Base-by-base conservation (phyloP, 163 green algal species). In the Chlamydomonas reinhardtii region DNA sequence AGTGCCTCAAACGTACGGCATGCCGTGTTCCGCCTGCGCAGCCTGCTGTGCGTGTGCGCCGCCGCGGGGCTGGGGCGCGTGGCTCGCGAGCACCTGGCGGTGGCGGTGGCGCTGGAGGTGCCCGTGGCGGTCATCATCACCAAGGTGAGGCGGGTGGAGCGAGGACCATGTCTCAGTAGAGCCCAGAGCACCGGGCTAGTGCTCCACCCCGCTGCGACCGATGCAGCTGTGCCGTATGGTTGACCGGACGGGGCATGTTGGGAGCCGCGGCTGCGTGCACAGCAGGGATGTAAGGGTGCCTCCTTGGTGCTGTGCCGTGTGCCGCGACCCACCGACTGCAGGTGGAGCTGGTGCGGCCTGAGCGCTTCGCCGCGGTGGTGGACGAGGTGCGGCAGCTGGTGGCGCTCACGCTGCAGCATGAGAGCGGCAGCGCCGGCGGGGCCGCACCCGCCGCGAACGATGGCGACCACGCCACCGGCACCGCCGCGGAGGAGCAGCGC, bases 61-160 rank as follows among this genome's bases (percentile, higher is more conserved):
- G n/a, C 75, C 16, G 32, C 69, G 37, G 94, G 94, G 4, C 79
- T 97, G 79, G 88, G 82, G 0, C 87, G 85, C 59, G 93, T 95
- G 48, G 94, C 84, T 0, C 73, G 90, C 4, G 93, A 98, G 91
- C 96, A 98, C 87, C 82, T 98, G 76, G 94, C 95, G 32, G 92
- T 96, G 19, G 94, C 94, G 8, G 65, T 98, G 25, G 95, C 95
- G 0, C 92, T 98, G 64, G 93, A 96, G 61, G 54, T 96, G 32
- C 95, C 94, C 8, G 74, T 94, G 29, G 91, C 90, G 62, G 76
- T 95, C 3, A 88, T 95, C 29, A 71, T 97, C 70, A 97, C 95
- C 25, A 95, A 97, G 86, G 79, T 84, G 12, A 83, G 94, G 16
- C 9, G 48, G 48, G 48, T 14, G 1, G 48, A 56, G 48, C 12